Percentiles rank a stretch among this genome's conserved stretches.
Conservation (phyloP, 805 yeast species). For the Metschnikowia shivogae region DNA sequence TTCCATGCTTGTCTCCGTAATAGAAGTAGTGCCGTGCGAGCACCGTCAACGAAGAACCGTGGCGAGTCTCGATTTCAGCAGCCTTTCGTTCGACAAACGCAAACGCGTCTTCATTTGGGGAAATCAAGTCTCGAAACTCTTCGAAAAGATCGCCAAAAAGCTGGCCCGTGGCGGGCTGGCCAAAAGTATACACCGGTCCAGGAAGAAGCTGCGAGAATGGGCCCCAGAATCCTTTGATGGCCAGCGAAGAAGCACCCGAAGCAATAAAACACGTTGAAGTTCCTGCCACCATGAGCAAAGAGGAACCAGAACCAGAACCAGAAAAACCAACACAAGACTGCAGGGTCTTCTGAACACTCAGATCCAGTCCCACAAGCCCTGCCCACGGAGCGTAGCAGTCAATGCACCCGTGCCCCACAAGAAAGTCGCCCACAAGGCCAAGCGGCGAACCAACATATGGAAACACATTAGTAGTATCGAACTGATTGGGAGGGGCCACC, state of each 20-base stretch:
- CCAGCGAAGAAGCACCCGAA: constrained; percentile 21
- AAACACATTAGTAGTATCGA: background rate
- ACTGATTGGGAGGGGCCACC: constrained; percentile 7
- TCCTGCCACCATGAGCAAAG: constrained; percentile 53
- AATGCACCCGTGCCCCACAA: constrained; percentile 47
- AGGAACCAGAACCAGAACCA: background rate
- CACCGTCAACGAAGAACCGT: constrained; percentile 21
- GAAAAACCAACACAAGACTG: background rate
- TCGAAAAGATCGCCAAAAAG: constrained; percentile 46
- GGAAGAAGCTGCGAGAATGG: constrained; percentile 43
- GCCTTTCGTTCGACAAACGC: constrained; percentile 22
- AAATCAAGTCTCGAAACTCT: constrained; percentile 16
- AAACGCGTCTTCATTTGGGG: constrained; percentile 10
- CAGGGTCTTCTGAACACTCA: background rate
- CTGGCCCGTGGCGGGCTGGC: constrained; percentile 57
- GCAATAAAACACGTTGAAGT: constrained; percentile 55
- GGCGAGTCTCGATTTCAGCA: constrained; percentile 16
- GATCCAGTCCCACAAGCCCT: constrained; percentile 11
- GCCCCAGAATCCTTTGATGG: constrained; percentile 55
- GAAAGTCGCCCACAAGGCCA: constrained; percentile 15
- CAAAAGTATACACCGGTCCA: constrained; percentile 46
- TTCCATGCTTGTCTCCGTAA: constrained; percentile 57
- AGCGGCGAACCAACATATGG: constrained; percentile 19
- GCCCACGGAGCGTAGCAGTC: constrained; percentile 53
- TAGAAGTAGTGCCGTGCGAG: constrained; percentile 36